A percentile compares a stretch with the other conserved stretches of the same genome.
These are phyloP conservation scores for Mollisia scopiformis DNA, from an alignment of 2,329 filamentous ascomycete species.

Conservation along the genomic window DNA sequence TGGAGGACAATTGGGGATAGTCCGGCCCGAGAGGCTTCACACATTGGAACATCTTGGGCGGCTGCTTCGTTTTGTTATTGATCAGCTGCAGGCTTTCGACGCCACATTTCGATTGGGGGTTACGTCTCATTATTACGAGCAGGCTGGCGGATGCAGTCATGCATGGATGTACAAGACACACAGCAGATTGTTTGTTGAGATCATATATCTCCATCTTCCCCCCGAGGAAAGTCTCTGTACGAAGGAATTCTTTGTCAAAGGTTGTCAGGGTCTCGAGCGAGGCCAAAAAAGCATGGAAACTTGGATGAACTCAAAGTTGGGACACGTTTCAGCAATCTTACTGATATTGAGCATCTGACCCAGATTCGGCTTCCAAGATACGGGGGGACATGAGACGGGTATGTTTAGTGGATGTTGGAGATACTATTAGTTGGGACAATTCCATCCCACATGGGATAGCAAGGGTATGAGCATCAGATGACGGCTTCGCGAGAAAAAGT, in stretches of 20 bases:
- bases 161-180: constrained; percentile 1
- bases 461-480: not conserved
- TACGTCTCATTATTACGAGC: too few relatives aligned
- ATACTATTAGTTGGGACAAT: not conserved
- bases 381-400: not conserved
- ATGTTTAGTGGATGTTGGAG: not conserved
- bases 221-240: not conserved
- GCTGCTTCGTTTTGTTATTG: constrained; percentile 2
- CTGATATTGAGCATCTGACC: not conserved
- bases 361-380: not conserved
- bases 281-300: not conserved
- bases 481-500: not conserved
- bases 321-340: not conserved
- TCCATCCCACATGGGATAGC: not conserved
- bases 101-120: too few relatives aligned
- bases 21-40: constrained; percentile 1
- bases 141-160: not conserved
- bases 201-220: not conserved
- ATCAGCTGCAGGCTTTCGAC: constrained; percentile 14
- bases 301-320: not conserved
- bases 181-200: too few relatives aligned
- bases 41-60: not conserved
- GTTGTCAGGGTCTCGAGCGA: not conserved
- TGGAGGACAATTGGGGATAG: constrained; percentile 3
- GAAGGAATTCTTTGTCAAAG: not conserved